Base-by-base conservation (phyloP, 768 basidiomycete species). In the Hortiboletus flavorubellus region DNA sequence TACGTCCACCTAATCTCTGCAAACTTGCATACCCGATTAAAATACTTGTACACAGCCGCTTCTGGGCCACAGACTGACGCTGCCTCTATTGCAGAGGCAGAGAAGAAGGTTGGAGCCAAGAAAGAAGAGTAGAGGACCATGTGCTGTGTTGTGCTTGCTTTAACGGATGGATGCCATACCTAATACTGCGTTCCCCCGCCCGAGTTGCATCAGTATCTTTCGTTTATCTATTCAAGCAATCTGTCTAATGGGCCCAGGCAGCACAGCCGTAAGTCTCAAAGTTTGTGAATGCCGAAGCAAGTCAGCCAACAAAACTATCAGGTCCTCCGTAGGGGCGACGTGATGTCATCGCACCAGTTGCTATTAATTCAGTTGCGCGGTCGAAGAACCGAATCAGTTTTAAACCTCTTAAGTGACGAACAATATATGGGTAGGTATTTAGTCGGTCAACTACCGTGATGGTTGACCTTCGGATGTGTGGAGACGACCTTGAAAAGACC, bases 51-150 rank as follows among this genome's bases (percentile, higher is more conserved):
- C 57, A 48, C 59, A 76, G 80, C 79, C 42, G 75, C 81, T 7
- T 64, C 78, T n/a, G 85, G 84, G n/a, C 87, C 92, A 16, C 82
- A 84, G 64, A 93, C 92, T 3, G 93, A 94, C 69, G 85, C 86
- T 44, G 94, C 92, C 4, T 78, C 89, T 46, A 88, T 95, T 65
- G 82, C 90, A 48, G 89, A 91, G 66, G 93, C 93, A 21, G 93
- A 95, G 75, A 95, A 94, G 75, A 83, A 85, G 56, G 76, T 86
- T 41, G 87, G 80, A 21, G 76, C 80, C 70, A 91, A 91, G 77
- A 92, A 96, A 73, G 90, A 93, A 56, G 87, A 87, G 62, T 83
- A 79, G 60, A 58, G 11, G 12, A 42, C 29, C 49, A 47, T 59
- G 53, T 56, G 56, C 46, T 23, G 34, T 44, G 43, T 46, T 53